Base-by-base conservation (phyloP, 345 rosid species). In the Mangifera indica region DNA sequence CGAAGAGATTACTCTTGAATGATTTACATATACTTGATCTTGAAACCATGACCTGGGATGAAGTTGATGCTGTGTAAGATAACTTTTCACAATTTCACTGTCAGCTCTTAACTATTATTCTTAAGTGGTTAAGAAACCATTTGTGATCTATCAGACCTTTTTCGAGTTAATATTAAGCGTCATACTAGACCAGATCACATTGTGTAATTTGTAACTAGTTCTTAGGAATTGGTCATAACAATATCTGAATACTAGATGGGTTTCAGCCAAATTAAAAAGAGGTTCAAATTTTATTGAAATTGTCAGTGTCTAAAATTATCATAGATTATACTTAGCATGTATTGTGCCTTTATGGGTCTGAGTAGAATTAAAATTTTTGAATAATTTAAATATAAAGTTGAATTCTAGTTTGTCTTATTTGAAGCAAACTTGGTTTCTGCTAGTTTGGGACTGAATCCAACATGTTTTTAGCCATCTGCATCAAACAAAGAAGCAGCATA, bases 1-100 rank as follows among this genome's bases (percentile, higher is more conserved):
- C 97, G 56, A 96, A 86, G 72, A 86, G 93, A 82, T 81, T 97
- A 20, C 86, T 96, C 34, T 79, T 96, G 84, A 96, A 93, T 74
- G 99, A 96, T 88, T 79, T 96, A 78, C 93, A 93, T 81, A 82
- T 91, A 77, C 98, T 96, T 80, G 99, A 96, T 81, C 89, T 96
- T 54, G 97, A 96, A 80, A 91, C 93, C 70, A 77, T 93, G 98
- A 96, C 99, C 60, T 96, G 99, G 98, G 98, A 93, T 91, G 99
- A 89, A 89, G 83, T 93, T 76, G 97, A 96, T 78, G 86, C 97
- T 40, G 66, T 84, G 98, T 96, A 93, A 87, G 98, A 75, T 81
- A 60, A 63, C 18, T 40, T 73, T 49, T 66, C 8, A 8, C 48
- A 67, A 29, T 65, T 64, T 56, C 34, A 60, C 63, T 55, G 48